phyloP scores from a whole-genome alignment of 2,329 filamentous ascomycete genomes.

The Claviceps africana region DNA sequence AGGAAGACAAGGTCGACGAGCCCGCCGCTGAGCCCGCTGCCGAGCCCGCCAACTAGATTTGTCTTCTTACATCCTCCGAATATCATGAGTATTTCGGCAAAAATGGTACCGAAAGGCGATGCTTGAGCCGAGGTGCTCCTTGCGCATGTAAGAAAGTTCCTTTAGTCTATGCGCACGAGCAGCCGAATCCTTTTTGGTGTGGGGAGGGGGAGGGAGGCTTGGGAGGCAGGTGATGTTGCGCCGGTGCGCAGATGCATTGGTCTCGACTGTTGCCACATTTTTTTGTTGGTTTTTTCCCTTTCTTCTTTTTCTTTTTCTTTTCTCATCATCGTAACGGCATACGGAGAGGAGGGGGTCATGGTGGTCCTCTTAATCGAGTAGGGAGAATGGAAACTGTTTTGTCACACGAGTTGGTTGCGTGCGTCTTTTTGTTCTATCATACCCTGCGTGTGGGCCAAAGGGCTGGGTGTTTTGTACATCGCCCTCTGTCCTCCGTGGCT shows the following conservation, averaged over 20 bases:
- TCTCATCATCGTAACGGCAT: slow-evolving; percentile 12
- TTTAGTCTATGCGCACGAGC: slow-evolving; percentile 7
- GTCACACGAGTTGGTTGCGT: slow-evolving; percentile 5
- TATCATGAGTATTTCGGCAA: slow-evolving; percentile 25
- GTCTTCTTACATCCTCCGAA: slow-evolving; percentile 17
- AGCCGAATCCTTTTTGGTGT: slow-evolving; percentile 17
- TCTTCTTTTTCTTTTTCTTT: slow-evolving; percentile 8
- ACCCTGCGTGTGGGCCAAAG: slow-evolving; percentile 4
- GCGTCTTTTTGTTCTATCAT: slow-evolving; percentile 4
- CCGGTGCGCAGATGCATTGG: slow-evolving; percentile 21
- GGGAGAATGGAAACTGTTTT: slow-evolving; percentile 6
- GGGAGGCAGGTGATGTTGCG: slow-evolving; percentile 20
- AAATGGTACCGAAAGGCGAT: slow-evolving; percentile 21
- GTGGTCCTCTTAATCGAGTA: slow-evolving; percentile 7
- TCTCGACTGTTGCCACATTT: slow-evolving; percentile 12
- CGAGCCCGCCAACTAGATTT: slow-evolving; percentile 42
- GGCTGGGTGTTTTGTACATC: not conserved
- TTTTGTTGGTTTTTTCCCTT: slow-evolving; percentile 14
- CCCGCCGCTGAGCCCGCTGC: slow-evolving; percentile 31
- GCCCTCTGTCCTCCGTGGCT: not conserved
- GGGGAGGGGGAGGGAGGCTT: too few relatives aligned
- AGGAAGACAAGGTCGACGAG: slow-evolving; percentile 32
- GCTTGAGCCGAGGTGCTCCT: slow-evolving; percentile 12
- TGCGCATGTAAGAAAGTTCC: slow-evolving; percentile 5
- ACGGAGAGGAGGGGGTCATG: slow-evolving; percentile 16